phyloP scores from a whole-genome alignment of 371 early-diverging fungal species.

The Syncephalis plumigaleata region DNA sequence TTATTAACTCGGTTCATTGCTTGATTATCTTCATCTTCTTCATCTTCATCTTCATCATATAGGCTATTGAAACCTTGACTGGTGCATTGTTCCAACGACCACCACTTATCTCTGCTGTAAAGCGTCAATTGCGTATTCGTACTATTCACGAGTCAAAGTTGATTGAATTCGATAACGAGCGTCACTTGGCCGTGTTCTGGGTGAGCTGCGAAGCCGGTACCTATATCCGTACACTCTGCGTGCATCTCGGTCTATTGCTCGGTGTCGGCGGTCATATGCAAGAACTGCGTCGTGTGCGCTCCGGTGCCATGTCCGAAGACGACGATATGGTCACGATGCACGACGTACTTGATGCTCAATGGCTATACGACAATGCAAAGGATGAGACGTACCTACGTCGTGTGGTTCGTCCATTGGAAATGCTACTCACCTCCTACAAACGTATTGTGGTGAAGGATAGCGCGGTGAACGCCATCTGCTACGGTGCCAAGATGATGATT shows the following conservation, averaged over 20 bases:
- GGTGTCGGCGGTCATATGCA: conserved; percentile 99
- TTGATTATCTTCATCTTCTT: too few relatives aligned
- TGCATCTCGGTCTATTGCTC: conserved; percentile 94
- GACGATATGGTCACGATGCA: conserved; percentile 98
- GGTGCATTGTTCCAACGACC: conserved; percentile 99
- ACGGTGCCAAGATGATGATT: conserved; percentile 97
- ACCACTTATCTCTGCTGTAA: conserved; percentile 99
- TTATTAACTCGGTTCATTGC: neutral
- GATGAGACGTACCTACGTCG: conserved; percentile 92
- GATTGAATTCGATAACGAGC: conserved; percentile 92
- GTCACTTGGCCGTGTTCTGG: conserved; percentile 94
- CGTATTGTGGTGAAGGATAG: conserved; percentile 98
- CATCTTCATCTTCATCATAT: too few relatives aligned
- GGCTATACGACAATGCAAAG: conserved; percentile 90
- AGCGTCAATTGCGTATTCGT: conserved; percentile 98
- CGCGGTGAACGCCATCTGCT: conserved; percentile 98
- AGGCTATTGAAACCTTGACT: conserved; percentile 86
- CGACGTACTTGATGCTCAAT: conserved; percentile 97
- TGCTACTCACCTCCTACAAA: conserved; percentile 89
- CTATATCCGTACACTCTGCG: conserved; percentile 98
- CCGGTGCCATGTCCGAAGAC: conserved; percentile 85
- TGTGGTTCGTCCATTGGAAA: conserved; percentile 94
- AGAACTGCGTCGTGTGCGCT: conserved; percentile 97
- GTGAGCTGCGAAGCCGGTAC: conserved; percentile 99
- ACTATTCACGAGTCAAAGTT: conserved; percentile 95